Evolutionary conservation across 306 rosid genomes (phyloP).

Genomic region (Quercus parvula): DNA sequence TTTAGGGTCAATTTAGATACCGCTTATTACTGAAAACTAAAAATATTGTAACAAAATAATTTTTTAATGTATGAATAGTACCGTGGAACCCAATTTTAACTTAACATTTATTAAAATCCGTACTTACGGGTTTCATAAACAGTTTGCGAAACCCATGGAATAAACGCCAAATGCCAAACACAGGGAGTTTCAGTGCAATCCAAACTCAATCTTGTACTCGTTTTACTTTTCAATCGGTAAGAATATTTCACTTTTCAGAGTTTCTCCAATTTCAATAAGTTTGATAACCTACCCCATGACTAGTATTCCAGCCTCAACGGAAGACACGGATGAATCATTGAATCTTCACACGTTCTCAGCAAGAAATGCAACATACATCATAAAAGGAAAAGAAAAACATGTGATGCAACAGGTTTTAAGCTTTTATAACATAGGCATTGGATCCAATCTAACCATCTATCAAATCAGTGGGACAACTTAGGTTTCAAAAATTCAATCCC

Average conservation of each 20-base stretch:
- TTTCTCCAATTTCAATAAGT: no score
- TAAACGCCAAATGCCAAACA: no score
- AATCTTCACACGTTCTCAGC: background rate
- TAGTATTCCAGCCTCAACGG: no score
- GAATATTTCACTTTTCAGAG: no score
- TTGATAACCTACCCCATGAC: no score
- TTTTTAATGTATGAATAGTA: no score
- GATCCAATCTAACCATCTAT: background rate
- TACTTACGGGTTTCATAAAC: accelerated
- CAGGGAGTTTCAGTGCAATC: no score
- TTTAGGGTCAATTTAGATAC: accelerated
- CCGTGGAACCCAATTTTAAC: accelerated
- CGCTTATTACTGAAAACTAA: accelerated
- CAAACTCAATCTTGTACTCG: no score
- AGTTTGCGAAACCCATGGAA: accelerated
- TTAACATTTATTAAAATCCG: no score
- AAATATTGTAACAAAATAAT: no score
- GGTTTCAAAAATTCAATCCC: background rate
- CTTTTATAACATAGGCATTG: background rate
- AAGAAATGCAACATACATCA: background rate
- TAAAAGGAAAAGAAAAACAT: background rate
- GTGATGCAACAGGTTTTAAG: background rate
- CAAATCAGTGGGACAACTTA: background rate
- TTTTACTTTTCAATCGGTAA: no score
- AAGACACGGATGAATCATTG: background rate